Base-by-base conservation (phyloP, 1,284 basidiomycete species). In the Xerocomus amazonicus region DNA sequence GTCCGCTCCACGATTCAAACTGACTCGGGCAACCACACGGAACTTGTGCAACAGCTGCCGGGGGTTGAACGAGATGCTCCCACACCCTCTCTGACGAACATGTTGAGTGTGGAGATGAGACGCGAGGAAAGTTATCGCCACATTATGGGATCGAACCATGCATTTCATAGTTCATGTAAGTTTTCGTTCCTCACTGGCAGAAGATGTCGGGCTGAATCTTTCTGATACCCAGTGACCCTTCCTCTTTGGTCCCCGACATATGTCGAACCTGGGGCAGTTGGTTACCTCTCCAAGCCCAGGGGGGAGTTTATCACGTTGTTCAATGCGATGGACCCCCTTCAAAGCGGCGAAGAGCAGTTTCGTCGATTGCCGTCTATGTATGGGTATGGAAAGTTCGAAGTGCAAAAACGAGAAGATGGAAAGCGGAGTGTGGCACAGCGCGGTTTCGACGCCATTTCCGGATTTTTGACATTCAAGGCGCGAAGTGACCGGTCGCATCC, bases 231-330 rank as follows among this genome's bases (percentile, higher is more conserved):
- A 89, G 87, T 90, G 54, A 82, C 75, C 0, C 68, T 88, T 7
- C 83, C 87, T 1, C 66, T 90, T 2, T 91, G 87, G 88, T 73
- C 74, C 2, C 89, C 89, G 1, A 66, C 73, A 1, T 70, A 59
- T 2, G 75, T 90, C 2, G 61, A 71, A 13, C 64, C 90, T 1
- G 89, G 88, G 6, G 79, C 83, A 1, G 80, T 92, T 2, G 89
- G 88, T 5, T 90, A 85, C 60, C 69, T 88, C 27, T 72, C 71
- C 17, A 85, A 80, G 53, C 77, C 81, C 0, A 66, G 65, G 12
- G 88, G 88, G 1, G 62, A 67, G 27, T 92, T 91, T 57, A 67
- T 87, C 28, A 83, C 81, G 14, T 71, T 90, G 2, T 83, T 89
- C 68, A 87, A 87, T 62, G 76, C 83, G 0, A 73, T 81, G 51